Evolutionary conservation across 192 early-diverging fungal genomes (phyloP).

Genomic region (Gamsiella multidivaricata): DNA sequence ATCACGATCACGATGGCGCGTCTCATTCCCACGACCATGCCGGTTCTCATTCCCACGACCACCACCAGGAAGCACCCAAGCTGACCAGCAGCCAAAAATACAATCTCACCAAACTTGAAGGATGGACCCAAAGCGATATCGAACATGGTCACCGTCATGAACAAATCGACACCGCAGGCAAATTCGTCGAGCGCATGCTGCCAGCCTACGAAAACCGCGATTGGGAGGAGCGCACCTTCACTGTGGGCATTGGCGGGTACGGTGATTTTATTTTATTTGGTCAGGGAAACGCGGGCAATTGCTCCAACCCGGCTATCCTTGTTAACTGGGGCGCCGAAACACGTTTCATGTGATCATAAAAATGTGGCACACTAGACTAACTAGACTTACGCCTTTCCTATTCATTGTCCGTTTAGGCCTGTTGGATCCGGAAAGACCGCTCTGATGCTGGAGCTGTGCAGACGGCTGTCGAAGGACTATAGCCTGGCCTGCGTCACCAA

Average conservation of each 20-base stretch:
- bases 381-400: background rate
- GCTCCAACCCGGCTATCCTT: too few species aligned
- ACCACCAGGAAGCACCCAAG: slow-evolving; percentile 71
- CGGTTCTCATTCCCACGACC: slow-evolving; percentile 67
- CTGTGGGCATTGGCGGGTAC: slow-evolving; percentile 93
- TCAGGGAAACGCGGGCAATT: background rate
- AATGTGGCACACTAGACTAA: background rate
- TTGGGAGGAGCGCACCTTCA: slow-evolving; percentile 94
- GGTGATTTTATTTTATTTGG: slow-evolving; percentile 8
- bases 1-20: slow-evolving; percentile 58
- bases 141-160: slow-evolving; percentile 96
- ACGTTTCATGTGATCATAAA: background rate
- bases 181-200: slow-evolving; percentile 77
- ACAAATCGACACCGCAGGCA: slow-evolving; percentile 87
- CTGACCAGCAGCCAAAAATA: slow-evolving; percentile 50
- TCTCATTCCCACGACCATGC: slow-evolving; percentile 71
- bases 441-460: slow-evolving; percentile 91
- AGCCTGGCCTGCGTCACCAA: slow-evolving; percentile 95
- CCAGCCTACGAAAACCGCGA: slow-evolving; percentile 81
- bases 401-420: slow-evolving; percentile 65
- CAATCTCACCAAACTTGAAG: slow-evolving; percentile 44
- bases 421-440: slow-evolving; percentile 97
- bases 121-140: slow-evolving; percentile 46
- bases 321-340: too few species aligned
- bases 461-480: slow-evolving; percentile 79